These are phyloP conservation scores for Clonostachys rhizophaga DNA, from an alignment of 2,329 filamentous ascomycete genomes.

Conservation along the genomic window DNA sequence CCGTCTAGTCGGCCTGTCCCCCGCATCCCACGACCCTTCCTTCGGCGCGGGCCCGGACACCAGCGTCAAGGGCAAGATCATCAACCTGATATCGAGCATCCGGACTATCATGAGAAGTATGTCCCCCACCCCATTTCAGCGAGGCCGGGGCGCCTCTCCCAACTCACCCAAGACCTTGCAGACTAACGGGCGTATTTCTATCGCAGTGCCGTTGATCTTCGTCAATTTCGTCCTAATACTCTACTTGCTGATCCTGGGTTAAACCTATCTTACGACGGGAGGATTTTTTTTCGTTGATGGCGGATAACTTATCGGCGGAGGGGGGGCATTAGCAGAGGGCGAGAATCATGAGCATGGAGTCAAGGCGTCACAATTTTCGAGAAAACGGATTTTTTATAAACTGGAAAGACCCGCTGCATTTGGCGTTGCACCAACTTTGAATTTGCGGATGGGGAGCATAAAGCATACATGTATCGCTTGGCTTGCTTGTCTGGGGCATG, in stretches of 20 bases:
- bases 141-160: neutral
- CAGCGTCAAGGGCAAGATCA: slow-evolving; percentile 80
- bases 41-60: slow-evolving; percentile 72
- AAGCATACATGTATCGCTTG: no score
- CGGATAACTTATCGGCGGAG: no score
- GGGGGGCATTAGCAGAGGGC: no score
- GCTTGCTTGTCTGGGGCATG: no score
- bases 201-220: slow-evolving; percentile 76
- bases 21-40: slow-evolving; percentile 63
- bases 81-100: slow-evolving; percentile 87
- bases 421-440: no score
- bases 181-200: neutral
- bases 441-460: no score
- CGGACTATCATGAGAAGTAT: slow-evolving; percentile 88
- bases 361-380: no score
- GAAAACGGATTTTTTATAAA: no score
- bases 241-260: slow-evolving; percentile 76
- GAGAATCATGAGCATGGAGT: no score
- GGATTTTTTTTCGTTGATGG: no score
- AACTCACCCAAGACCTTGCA: neutral
- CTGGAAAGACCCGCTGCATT: no score
- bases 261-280: slow-evolving; percentile 15
- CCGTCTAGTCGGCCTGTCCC: slow-evolving; percentile 66
- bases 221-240: slow-evolving; percentile 80
- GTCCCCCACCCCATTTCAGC: slow-evolving; percentile 5